Percentiles rank a stretch among this genome's conserved stretches.
These are phyloP conservation scores for Xylariaceae sp. DNA, from an alignment of 2,329 filamentous ascomycete species.

Conservation along the genomic window DNA sequence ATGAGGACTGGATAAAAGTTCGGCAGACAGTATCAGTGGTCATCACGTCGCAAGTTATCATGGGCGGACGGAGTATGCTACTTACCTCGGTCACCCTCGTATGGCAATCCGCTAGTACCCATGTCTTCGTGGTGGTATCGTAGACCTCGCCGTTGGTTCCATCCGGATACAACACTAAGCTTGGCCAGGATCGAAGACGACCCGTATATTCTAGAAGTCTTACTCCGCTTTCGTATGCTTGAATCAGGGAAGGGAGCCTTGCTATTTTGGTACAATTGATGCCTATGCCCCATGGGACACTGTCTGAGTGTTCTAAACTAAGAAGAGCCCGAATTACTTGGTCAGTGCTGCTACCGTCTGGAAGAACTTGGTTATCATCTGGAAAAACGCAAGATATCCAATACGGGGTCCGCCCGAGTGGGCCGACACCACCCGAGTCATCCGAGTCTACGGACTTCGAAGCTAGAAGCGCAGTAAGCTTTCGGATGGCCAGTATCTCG, in stretches of 20 bases:
- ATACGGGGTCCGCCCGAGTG: slow-evolving; percentile 46
- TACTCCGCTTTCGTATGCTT: slow-evolving; percentile 59
- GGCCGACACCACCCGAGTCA: slow-evolving; percentile 27
- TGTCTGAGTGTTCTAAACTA: slow-evolving; percentile 27
- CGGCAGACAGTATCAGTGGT: slow-evolving; percentile 17
- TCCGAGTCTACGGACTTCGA: slow-evolving; percentile 34
- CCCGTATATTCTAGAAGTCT: slow-evolving; percentile 44
- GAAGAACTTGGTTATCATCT: slow-evolving; percentile 56
- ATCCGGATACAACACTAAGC: slow-evolving; percentile 70
- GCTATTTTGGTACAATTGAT: slow-evolving; percentile 73
- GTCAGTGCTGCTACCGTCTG: slow-evolving; percentile 59
- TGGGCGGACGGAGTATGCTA: neutral
- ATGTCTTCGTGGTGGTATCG: slow-evolving; percentile 66
- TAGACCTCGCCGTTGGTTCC: slow-evolving; percentile 72
- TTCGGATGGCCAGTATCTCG: slow-evolving; percentile 64
- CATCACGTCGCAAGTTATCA: neutral
- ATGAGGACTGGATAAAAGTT: slow-evolving; percentile 41
- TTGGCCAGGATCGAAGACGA: slow-evolving; percentile 51
- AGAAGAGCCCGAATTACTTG: slow-evolving; percentile 46
- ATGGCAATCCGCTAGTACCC: slow-evolving; percentile 53
- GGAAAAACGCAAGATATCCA: slow-evolving; percentile 72
- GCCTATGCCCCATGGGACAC: slow-evolving; percentile 65
- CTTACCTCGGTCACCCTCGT: slow-evolving; percentile 33
- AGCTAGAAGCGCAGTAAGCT: slow-evolving; percentile 43
- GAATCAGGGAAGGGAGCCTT: slow-evolving; percentile 62